Evolutionary conservation across 768 basidiomycete species (phyloP).

Genomic region (Tylopilus plumbeoviolaceoides): DNA sequence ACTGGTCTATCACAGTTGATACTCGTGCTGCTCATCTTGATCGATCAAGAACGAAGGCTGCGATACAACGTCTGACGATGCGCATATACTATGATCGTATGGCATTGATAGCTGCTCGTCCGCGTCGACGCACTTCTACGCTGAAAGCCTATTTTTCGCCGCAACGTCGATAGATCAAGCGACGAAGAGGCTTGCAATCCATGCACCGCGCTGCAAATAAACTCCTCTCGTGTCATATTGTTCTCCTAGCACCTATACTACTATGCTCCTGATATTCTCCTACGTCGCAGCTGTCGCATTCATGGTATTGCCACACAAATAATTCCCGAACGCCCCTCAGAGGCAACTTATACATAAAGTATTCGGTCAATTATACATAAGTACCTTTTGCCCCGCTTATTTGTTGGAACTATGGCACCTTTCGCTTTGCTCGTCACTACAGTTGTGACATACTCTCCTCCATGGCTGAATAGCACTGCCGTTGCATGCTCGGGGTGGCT

Average conservation of each 20-base stretch:
- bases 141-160: conserved; percentile 30
- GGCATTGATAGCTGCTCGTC: conserved; percentile 26
- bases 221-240: neutral
- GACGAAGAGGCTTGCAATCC: neutral
- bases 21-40: conserved; percentile 73
- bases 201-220: neutral
- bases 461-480: neutral
- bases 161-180: conserved; percentile 12
- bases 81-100: conserved; percentile 59
- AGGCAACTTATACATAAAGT: conserved; percentile 13
- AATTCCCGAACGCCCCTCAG: neutral
- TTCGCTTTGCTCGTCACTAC: neutral
- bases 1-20: conserved; percentile 44
- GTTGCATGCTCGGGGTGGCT: neutral
- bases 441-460: neutral
- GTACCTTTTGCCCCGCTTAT: neutral
- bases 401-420: neutral
- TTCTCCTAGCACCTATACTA: neutral
- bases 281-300: neutral
- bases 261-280: neutral
- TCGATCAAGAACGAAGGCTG: conserved; percentile 68
- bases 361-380: conserved; percentile 24
- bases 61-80: conserved; percentile 59
- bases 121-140: conserved; percentile 21
- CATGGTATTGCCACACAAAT: neutral